Conservation (phyloP, 192 early-diverging fungal species). For the Rhizophagus sp. region DNA sequence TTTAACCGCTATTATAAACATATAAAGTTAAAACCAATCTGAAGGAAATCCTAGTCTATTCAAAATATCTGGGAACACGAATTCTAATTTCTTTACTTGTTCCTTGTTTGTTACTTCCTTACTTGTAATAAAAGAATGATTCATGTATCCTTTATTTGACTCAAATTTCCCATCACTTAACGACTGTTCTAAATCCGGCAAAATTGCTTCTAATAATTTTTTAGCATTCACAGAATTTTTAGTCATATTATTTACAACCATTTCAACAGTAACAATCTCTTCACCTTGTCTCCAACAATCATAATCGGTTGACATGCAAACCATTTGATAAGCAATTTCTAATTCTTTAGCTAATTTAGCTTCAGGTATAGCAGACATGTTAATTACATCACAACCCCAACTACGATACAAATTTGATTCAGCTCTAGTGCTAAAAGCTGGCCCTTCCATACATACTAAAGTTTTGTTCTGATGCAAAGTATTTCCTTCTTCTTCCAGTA, state of each 20-base stretch:
- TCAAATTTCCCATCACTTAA: slow-evolving; percentile 54
- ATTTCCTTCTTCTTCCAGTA: slow-evolving; percentile 29
- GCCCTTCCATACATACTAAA: slow-evolving; percentile 97
- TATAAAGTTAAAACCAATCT: too few species aligned
- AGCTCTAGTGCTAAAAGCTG: slow-evolving; percentile 95
- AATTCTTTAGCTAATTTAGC: slow-evolving; percentile 97
- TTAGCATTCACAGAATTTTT: slow-evolving; percentile 85
- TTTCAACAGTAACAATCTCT: slow-evolving; percentile 83
- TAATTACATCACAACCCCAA: slow-evolving; percentile 94
- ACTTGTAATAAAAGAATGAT: slow-evolving; percentile 82
- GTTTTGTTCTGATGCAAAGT: slow-evolving; percentile 84
- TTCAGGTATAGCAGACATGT: slow-evolving; percentile 97
- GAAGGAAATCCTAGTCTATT: not conserved
- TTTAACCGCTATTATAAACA: too few species aligned
- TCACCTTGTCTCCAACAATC: slow-evolving; percentile 84
- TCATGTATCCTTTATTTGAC: slow-evolving; percentile 78
- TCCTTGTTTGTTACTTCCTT: slow-evolving; percentile 71
- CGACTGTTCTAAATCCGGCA: slow-evolving; percentile 75
- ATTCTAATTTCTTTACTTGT: slow-evolving; percentile 77
- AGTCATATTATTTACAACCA: slow-evolving; percentile 85
- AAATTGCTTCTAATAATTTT: slow-evolving; percentile 68
- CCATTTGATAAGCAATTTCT: slow-evolving; percentile 97
- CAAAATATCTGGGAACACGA: slow-evolving; percentile 80
- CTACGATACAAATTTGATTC: slow-evolving; percentile 96
- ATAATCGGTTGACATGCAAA: slow-evolving; percentile 99